Base-by-base conservation (phyloP, 768 basidiomycete species). In the Mycena vitilis region DNA sequence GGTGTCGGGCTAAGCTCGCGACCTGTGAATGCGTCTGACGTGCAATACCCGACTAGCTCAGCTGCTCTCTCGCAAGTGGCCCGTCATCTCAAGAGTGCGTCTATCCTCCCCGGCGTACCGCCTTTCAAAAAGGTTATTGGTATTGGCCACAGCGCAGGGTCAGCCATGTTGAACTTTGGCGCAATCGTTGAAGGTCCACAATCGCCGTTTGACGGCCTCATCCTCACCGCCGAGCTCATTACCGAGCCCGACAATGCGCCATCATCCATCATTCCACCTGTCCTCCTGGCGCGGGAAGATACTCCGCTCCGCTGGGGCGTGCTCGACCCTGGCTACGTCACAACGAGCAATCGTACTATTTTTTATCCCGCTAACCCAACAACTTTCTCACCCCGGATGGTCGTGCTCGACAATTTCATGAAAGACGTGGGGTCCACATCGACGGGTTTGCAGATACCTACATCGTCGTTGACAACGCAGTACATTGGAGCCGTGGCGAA, bases 121-220 rank as follows among this genome's bases (percentile, higher is more conserved):
- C 47, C 45, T 10, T 60, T 60, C 59, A 60, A 51, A 38, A 60
- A 48, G 34, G 51, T 60, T 20, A 60, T 60, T 22, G 59, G 59
- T 5, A 20, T 60, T 4, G 59, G 59, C 7, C 59, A 60, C 59
- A 60, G 59, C 48, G 59, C 37, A 12, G 59, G 59, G 34, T 60
- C 59, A 12, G 20, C 2, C 30, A 13, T 60, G 59, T 30, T 60
- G 47, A 49, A 36, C 18, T 60, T 60, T 42, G 36, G 48, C 11
- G 30, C 48, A 5, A 60, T 60, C 47, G 59, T 60, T 8, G 59
- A 60, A 4, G 59, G 59, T 44, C n/a, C 45, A 4, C 59, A 30
- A 45, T 58, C 57, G 16, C 57, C n/a, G 7, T 58, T 58, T 25
- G 42, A 58, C 57, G 57, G 57, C 44, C 44, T 58, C 57, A 58